Percentiles rank a stretch among this genome's conserved stretches.
Evolutionary conservation across 2,329 filamentous ascomycete genomes (phyloP).

Genomic region (Pseudocercospora macadamiae): DNA sequence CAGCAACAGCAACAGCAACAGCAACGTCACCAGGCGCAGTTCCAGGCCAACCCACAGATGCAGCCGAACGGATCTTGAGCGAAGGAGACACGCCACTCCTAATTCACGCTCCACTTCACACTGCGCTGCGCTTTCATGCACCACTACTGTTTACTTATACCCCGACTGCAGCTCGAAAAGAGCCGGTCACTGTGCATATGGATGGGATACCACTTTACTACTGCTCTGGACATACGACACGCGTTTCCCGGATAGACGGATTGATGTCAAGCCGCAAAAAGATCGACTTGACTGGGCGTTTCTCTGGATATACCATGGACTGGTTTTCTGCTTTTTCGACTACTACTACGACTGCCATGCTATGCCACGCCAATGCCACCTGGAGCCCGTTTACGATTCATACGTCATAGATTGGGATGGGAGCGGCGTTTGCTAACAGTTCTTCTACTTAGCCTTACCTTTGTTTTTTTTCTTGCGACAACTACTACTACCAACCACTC

Average conservation of each 20-base stretch:
- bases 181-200: background rate
- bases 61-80: constrained; percentile 1
- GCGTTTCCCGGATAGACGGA: background rate
- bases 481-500: background rate
- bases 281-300: constrained; percentile 1
- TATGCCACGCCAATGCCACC: background rate
- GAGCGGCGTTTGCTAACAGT: background rate
- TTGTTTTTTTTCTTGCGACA: background rate
- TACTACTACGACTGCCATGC: background rate
- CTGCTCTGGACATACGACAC: constrained; percentile 5
- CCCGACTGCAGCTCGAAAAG: background rate
- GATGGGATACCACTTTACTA: background rate
- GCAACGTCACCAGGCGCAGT: background rate
- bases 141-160: background rate
- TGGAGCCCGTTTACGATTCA: background rate
- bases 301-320: constrained; percentile 5
- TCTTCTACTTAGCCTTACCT: no score
- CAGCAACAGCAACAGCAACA: background rate
- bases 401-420: background rate
- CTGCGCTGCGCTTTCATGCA: background rate
- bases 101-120: background rate
- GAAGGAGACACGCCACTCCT: background rate
- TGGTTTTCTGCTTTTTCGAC: background rate
- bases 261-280: background rate
- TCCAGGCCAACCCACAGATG: background rate